These are phyloP conservation scores for Lepiota subincarnata DNA, from an alignment of 768 basidiomycete genomes.

Conservation along the genomic window DNA sequence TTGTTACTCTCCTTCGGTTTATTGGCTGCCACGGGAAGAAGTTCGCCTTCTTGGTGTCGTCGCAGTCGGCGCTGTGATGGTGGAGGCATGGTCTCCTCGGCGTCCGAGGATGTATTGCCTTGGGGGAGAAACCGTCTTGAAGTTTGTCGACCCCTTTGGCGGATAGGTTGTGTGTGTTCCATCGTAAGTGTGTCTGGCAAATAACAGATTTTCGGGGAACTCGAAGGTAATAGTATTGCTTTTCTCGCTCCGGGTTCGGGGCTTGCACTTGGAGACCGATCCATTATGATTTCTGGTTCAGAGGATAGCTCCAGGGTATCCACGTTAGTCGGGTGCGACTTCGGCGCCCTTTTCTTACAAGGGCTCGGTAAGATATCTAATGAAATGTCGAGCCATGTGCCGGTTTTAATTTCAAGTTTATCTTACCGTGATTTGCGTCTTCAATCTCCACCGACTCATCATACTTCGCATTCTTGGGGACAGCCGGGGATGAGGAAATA, in stretches of 20 bases:
- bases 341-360: neutral
- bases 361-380: neutral
- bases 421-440: conserved; percentile 9
- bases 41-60: conserved; percentile 29
- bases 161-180: conserved; percentile 2
- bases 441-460: conserved; percentile 27
- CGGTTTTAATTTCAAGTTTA: neutral
- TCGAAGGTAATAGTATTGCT: conserved; percentile 29
- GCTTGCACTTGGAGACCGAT: conserved; percentile 5
- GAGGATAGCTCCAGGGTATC: conserved; percentile 3
- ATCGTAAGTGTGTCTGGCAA: neutral
- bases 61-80: conserved; percentile 35
- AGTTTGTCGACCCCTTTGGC: neutral
- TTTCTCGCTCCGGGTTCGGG: conserved; percentile 14
- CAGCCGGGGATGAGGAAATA: conserved; percentile 45
- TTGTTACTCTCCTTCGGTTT: conserved; percentile 16
- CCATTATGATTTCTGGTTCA: neutral
- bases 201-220: conserved; percentile 27
- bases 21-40: conserved; percentile 15
- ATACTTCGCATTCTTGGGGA: conserved; percentile 8
- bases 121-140: neutral
- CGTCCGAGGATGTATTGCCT: conserved; percentile 16
- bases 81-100: conserved; percentile 22
- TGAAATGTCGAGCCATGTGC: neutral
- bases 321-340: neutral